Conservation (phyloP, 2,329 filamentous ascomycete genomes). For the Fusarium sp. region DNA sequence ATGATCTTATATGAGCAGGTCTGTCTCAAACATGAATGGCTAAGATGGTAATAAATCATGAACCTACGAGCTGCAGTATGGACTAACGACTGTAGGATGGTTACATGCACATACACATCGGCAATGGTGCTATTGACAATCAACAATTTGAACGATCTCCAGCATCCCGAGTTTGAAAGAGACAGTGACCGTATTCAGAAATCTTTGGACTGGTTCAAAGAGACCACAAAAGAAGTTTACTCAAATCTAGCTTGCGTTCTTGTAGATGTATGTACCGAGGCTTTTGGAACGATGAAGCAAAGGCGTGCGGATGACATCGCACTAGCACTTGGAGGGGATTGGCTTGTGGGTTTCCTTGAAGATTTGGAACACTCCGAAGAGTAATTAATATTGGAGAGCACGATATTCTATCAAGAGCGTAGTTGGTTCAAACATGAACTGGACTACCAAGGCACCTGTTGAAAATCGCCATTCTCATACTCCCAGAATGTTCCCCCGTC, state of each 20-base stretch:
- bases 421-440: not conserved
- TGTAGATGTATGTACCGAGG: not conserved
- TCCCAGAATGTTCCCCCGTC: conserved; percentile 22
- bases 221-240: not conserved
- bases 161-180: not conserved
- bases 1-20: conserved; percentile 10
- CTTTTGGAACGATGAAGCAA: conserved; percentile 2
- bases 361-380: not conserved
- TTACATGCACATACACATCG: conserved; percentile 11
- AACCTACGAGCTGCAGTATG: accelerated
- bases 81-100: not conserved
- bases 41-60: not conserved
- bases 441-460: conserved; percentile 13
- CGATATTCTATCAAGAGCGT: not conserved
- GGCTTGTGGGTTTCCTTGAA: not conserved
- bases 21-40: not conserved
- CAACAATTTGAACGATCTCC: not conserved
- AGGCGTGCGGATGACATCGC: not conserved
- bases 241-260: not conserved
- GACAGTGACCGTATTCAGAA: conserved; percentile 1
- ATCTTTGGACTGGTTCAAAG: not conserved
- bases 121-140: conserved; percentile 10
- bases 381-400: not conserved
- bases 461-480: conserved; percentile 1
- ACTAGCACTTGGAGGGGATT: not conserved